Conservation (phyloP, 2,329 filamentous ascomycete genomes). For the Cladosporium cucumerinum region DNA sequence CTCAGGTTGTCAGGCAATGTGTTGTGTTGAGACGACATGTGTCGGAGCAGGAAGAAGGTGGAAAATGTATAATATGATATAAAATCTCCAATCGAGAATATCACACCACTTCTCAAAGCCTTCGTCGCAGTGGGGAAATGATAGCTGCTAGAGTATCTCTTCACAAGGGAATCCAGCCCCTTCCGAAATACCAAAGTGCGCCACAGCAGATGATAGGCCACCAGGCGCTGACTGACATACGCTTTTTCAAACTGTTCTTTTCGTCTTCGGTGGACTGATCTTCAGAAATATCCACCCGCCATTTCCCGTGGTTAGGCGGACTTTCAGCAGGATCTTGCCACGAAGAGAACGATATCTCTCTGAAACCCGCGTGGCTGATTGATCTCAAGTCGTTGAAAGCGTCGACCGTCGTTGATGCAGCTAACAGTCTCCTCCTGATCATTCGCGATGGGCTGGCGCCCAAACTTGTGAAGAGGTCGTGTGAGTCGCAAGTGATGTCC, state of each 20-base stretch:
- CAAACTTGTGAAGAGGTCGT: background rate
- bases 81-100: background rate
- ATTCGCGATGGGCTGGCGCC: background rate
- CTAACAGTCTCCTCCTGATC: background rate
- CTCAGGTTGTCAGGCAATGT: background rate
- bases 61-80: background rate
- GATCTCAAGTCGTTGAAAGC: background rate
- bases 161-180: background rate
- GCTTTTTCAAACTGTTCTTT: too few relatives aligned
- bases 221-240: background rate
- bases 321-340: too few relatives aligned
- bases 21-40: background rate
- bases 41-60: background rate
- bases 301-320: too few relatives aligned
- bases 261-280: too few relatives aligned
- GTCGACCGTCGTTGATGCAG: background rate
- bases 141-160: too few relatives aligned
- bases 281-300: too few relatives aligned
- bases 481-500: background rate
- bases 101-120: too few relatives aligned
- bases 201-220: background rate
- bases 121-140: too few relatives aligned
- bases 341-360: background rate
- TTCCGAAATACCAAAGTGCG: background rate
- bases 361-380: background rate